Base-by-base conservation (phyloP, 2,329 filamentous ascomycete genomes). In the Cercospora brassicicola region DNA sequence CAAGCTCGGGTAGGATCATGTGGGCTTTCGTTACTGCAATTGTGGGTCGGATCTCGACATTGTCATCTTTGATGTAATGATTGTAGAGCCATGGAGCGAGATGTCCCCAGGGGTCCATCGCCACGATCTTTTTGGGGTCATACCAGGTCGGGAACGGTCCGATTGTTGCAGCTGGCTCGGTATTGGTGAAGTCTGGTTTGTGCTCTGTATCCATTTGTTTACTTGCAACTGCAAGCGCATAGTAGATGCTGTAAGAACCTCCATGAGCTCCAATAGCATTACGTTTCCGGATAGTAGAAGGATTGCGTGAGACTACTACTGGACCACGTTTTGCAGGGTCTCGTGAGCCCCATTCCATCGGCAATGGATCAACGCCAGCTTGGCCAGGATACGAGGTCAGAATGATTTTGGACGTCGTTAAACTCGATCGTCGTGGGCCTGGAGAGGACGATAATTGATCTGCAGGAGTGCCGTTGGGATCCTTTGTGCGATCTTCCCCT, bases 1-100 rank as follows among this genome's bases (percentile, higher is more conserved):
- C 93, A 51, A 99, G 87, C 79, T 99, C 95, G 0, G 95, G 93
- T n/a, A 98, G 84, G 83, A 92, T 95, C 94, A 97, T 97, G 77
- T 96, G 93, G 30, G 94, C 94, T 75, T 91, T 92, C 0, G 94
- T 97, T 62, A 97, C 88, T 13, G 94, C 94, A 36, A 78, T 97
- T 0, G 93, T 96, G 4, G 94, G 94, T 45, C 93, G 87, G 9
- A 73, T 72, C 45, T 73, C 72, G 39, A 96, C 87, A 73, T 92
- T 88, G 55, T 97, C 89, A 61, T 90, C 88, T 59, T 91, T 85
- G 75, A 95, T 93, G 56, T 88, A 85, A 70, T 94, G 89, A 71
- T 91, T 91, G 82, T 90, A 96, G 48, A 96, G 81, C 90, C 90
- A 94, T 8, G 92, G 92, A 8, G 90, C 87, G 68, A 97, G 83